Percentiles rank a stretch among this genome's conserved stretches.
Evolutionary conservation across 257 asterid species (phyloP).

Genomic region (Phtheirospermum japonicum): DNA sequence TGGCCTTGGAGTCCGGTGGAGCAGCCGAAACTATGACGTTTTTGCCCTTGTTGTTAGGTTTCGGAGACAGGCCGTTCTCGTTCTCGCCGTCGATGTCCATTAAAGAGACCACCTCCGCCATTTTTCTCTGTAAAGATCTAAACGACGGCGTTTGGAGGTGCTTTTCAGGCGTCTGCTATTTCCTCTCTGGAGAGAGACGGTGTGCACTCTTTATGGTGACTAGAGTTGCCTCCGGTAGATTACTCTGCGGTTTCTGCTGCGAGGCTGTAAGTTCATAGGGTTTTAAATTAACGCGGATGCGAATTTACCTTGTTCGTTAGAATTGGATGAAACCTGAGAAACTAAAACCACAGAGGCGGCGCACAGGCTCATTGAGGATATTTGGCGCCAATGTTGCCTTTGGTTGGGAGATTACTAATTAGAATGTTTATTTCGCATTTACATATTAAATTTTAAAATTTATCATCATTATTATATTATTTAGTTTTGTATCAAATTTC

Average conservation of each 20-base stretch:
- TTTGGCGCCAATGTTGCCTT: conserved; percentile 39
- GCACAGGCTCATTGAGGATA: not conserved
- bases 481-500: too few relatives aligned
- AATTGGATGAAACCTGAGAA: conserved; percentile 29
- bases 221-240: conserved; percentile 21
- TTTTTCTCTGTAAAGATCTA: conserved; percentile 21
- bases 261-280: not conserved
- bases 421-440: not conserved
- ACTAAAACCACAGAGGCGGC: conserved; percentile 24
- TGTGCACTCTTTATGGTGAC: not conserved
- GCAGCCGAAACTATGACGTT: conserved; percentile 38
- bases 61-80: conserved; percentile 22
- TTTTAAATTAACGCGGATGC: not conserved
- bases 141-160: conserved; percentile 26
- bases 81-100: conserved; percentile 82
- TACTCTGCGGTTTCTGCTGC: conserved; percentile 25
- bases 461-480: too few relatives aligned
- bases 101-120: conserved; percentile 59
- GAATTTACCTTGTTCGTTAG: not conserved
- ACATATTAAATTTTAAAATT: not conserved
- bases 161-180: conserved; percentile 21
- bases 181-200: not conserved
- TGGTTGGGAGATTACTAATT: not conserved
- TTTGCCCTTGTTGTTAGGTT: conserved; percentile 56
- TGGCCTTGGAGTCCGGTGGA: conserved; percentile 48